phyloP scores from a whole-genome alignment of 2,329 filamentous ascomycete genomes.

The Epichloe typhina region DNA sequence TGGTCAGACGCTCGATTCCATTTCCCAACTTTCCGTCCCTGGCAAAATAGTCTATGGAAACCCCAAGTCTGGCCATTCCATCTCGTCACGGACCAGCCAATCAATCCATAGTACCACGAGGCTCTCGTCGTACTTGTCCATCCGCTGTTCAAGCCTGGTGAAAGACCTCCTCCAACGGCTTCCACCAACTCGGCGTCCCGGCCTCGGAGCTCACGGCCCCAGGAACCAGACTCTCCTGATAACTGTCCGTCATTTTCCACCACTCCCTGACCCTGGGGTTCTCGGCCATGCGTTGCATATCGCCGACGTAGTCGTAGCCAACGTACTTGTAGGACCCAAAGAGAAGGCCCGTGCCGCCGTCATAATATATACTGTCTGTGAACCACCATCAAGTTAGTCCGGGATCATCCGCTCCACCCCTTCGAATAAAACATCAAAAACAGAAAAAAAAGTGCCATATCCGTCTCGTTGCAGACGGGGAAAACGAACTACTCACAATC shows the following conservation, averaged over 20 bases:
- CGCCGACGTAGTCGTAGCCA: constrained; percentile 56
- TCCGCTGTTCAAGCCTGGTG: constrained; percentile 32
- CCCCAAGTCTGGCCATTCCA: too few relatives aligned
- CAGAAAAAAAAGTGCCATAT: neutral
- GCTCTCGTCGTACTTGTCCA: neutral
- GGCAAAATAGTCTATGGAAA: too few relatives aligned
- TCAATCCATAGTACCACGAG: too few relatives aligned
- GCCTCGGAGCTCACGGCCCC: constrained; percentile 46
- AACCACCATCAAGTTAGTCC: neutral
- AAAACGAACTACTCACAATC: constrained; percentile 42
- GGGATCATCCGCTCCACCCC: neutral
- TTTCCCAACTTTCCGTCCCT: too few relatives aligned
- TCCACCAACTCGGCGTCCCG: constrained; percentile 56
- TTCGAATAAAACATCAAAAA: neutral
- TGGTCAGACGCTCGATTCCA: too few relatives aligned
- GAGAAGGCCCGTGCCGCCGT: constrained; percentile 46
- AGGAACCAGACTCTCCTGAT: constrained; percentile 52
- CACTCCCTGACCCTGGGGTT: constrained; percentile 63
- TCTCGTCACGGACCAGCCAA: neutral
- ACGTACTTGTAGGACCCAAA: constrained; percentile 71
- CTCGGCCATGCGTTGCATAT: constrained; percentile 64
- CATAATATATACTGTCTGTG: constrained; percentile 60
- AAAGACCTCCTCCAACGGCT: constrained; percentile 55
- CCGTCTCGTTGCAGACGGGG: too few relatives aligned
- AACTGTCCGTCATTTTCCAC: constrained; percentile 70